Base-by-base conservation (phyloP, 345 rosid species). In the Populus davidiana region DNA sequence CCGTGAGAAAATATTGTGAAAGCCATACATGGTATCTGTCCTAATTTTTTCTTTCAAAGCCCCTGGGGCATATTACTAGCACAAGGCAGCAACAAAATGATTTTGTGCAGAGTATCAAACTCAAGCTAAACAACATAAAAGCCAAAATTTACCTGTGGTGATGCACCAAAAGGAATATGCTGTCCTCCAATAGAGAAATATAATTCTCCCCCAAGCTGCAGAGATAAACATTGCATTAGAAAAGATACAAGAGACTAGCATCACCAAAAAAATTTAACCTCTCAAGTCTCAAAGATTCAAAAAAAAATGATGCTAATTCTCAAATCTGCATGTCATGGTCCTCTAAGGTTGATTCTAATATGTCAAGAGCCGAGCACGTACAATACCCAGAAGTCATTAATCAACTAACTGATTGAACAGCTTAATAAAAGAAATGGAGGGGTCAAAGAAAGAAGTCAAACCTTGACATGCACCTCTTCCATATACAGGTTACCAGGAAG, bases 381-480 rank as follows among this genome's bases (percentile, higher is more conserved):
- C 43, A 71, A 43, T 67, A 63, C 67, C 74, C 62, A 69, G 67
- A 20, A 50, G 72, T 50, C 36, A 77, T 20, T 67, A 33, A 49
- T 56, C n/a, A 39, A 61, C n/a, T 67, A 61, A 76, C 20, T 69
- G 20, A 35, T 71, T 39, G 50, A 49, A 72, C 44, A 75, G 69
- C 36, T 36, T 38, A 77, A 38, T 44, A 33, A 47, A 52, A 69
- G 23, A 47, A 39, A 77, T 1, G 66, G 35, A 56, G 31, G 18
- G 47, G 18, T 80, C 21, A 56, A 72, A 39, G 52, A 59, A 72
- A 78, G 75, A 69, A 56, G 72, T 76, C 86, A 78, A 74, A 94
- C 98, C 98, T 93, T 91, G 54, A 89, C 93, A 82, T 87, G 91
- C 69, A 93, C 91, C 85, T 93, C 99, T 85, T 95, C 99, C 98